Percentiles rank a stretch among this genome's conserved stretches.
phyloP scores from a whole-genome alignment of 1,284 basidiomycete species.

The Neolentinus lepideus region DNA sequence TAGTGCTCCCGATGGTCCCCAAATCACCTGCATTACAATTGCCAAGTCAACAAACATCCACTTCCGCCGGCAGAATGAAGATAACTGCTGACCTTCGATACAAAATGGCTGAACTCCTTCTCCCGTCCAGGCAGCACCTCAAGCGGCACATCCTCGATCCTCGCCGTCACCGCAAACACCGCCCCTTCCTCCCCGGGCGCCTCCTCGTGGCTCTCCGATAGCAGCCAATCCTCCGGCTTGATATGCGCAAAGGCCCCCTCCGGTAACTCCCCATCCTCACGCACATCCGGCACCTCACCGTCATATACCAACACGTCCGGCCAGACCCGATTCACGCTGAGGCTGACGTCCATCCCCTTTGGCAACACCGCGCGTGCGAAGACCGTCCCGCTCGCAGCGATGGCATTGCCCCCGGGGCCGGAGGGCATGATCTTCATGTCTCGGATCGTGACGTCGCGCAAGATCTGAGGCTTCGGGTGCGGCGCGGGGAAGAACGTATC shows the following conservation, averaged over 20 bases:
- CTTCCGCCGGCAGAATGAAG: slow-evolving; percentile 5
- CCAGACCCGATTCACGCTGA: slow-evolving; percentile 55
- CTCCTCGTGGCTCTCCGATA: slow-evolving; percentile 39
- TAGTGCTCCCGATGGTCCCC: slow-evolving; percentile 53
- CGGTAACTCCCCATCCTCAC: slow-evolving; percentile 31
- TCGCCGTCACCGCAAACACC: slow-evolving; percentile 49
- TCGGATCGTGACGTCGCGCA: slow-evolving; percentile 62
- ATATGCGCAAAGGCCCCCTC: slow-evolving; percentile 68
- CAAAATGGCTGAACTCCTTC: slow-evolving; percentile 64
- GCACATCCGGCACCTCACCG: slow-evolving; percentile 44
- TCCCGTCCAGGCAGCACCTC: slow-evolving; percentile 69
- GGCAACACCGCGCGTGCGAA: slow-evolving; percentile 60
- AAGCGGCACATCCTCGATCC: slow-evolving; percentile 63
- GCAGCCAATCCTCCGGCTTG: slow-evolving; percentile 59
- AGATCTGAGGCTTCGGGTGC: slow-evolving; percentile 48
- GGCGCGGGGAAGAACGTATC: slow-evolving; percentile 57
- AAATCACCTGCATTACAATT: slow-evolving; percentile 45
- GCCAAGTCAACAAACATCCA: slow-evolving; percentile 2
- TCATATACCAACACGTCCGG: slow-evolving; percentile 74
- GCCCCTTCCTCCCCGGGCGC: slow-evolving; percentile 38
- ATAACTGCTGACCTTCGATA: slow-evolving; percentile 50
- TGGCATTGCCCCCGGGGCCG: slow-evolving; percentile 23
- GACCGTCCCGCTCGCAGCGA: slow-evolving; percentile 26
- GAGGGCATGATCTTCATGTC: slow-evolving; percentile 63
- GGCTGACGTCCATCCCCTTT: slow-evolving; percentile 49